Evolutionary conservation across 2,329 filamentous ascomycete genomes (phyloP), one percentile per base, ranked within the genome.

Genomic region (Scedosporium minutisporum): DNA sequence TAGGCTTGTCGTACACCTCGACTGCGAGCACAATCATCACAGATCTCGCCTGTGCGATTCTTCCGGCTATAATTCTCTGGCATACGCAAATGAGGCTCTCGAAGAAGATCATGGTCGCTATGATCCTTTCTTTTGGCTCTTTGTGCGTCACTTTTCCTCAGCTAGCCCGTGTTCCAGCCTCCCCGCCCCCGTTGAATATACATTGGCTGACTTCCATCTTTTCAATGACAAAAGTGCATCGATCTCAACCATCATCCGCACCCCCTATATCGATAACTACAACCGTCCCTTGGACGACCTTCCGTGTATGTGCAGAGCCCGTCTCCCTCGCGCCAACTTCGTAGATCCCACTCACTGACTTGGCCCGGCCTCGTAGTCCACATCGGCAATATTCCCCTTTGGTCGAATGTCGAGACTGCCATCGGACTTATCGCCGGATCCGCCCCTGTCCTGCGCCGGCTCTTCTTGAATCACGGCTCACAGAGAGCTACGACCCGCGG

Each of bases 1-100:
- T 64, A 27, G 63, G 46, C 3, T 29, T 63, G 46, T 62, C 60
- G n/a, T 64, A 74, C 59, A 71, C 69, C 5, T 70, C 71, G 1
- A 74, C 72, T 2, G 69, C 66, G 16, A 67, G 68, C 5, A 71
- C 71, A 6, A 72, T 74, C 29, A 63, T 69, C 2, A 74, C 72
- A n/a, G 72, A 74, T 58, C 12, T 71, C 58, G 70, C 69, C 7
- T 69, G 69, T 7, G 69, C 70, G 0, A 64, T 74, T 1, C 64
- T 74, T 6, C 72, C 72, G 0, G 72, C 68, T 2, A 58, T 73
- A 3, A 68, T 74, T 16, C 63, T 74, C 4, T 74, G 70, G 68
- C 68, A 67, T 2, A 71, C 70, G 6, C 71, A 73, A 61, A 72
- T 73, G 69, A 68, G 69, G 62, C 62, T 63, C 2, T 63, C 63